Conservation (phyloP, 345 rosid genomes). For the Linum trigynum region DNA sequence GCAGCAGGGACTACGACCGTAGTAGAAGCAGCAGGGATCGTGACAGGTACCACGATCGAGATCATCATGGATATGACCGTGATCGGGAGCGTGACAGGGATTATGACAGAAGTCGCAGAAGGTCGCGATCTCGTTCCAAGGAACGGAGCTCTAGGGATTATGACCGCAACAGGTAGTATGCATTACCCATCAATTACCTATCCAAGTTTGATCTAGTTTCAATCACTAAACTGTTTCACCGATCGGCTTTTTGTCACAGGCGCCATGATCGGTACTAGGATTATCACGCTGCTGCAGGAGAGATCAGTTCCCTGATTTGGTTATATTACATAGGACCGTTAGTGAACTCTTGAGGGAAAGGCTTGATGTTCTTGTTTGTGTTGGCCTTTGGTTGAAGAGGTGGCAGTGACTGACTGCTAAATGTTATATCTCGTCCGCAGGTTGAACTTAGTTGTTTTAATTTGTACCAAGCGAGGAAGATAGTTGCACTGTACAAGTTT, state of each 20-base stretch:
- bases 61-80: slow-evolving; percentile 37
- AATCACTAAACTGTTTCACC: background rate
- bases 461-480: too few species aligned
- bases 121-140: slow-evolving; percentile 78
- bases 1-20: slow-evolving; percentile 70
- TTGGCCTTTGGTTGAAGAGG: too few species aligned
- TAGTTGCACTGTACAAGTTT: too few species aligned
- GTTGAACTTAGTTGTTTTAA: too few species aligned
- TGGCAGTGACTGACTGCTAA: too few species aligned
- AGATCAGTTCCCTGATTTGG: background rate
- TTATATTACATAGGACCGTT: too few species aligned
- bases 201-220: too few species aligned
- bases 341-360: too few species aligned
- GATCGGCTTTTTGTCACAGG: slow-evolving; percentile 21
- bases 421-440: too few species aligned
- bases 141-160: slow-evolving; percentile 59
- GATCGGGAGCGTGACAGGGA: slow-evolving; percentile 51
- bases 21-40: slow-evolving; percentile 59
- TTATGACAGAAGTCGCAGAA: slow-evolving; percentile 64
- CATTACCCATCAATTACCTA: background rate
- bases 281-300: slow-evolving; percentile 6
- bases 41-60: slow-evolving; percentile 68
- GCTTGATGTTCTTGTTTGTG: too few species aligned
- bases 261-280: slow-evolving; percentile 39
- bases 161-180: slow-evolving; percentile 69